Conservation (phyloP, 345 rosid genomes). For the Eucalyptus marginata region DNA sequence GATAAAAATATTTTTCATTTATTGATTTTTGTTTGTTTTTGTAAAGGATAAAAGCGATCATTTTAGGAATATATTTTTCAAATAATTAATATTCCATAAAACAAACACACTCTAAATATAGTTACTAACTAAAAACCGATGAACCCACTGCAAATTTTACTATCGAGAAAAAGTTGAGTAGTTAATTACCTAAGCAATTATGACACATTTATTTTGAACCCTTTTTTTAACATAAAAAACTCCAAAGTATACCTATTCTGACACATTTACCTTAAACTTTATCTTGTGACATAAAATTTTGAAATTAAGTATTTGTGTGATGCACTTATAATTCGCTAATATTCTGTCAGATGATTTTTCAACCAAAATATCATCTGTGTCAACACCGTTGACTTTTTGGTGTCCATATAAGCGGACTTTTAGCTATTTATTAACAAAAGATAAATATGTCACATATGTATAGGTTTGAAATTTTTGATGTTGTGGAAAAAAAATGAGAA, state of each 20-base stretch:
- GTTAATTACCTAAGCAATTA: not conserved
- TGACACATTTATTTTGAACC: not conserved
- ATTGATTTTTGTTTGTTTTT: not conserved
- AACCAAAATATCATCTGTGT: too few species aligned
- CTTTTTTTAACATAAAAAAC: not conserved
- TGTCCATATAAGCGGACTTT: too few species aligned
- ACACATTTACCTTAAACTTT: too few species aligned
- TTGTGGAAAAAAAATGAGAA: too few species aligned
- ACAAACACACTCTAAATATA: not conserved
- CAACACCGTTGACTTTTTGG: too few species aligned
- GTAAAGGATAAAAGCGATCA: not conserved
- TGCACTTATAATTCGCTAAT: too few species aligned
- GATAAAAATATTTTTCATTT: not conserved
- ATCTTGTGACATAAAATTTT: not conserved
- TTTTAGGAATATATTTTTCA: not conserved
- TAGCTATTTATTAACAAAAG: too few species aligned
- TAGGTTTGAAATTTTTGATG: too few species aligned
- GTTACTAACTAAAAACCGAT: not conserved
- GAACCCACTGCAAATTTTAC: not conserved
- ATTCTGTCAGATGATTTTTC: too few species aligned
- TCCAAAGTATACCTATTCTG: too few species aligned
- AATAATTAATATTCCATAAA: not conserved
- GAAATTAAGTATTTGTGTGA: fast-evolving
- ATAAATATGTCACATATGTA: too few species aligned
- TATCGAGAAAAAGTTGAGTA: not conserved